Evolutionary conservation across 106 monocot species (phyloP).

Genomic region (Platanthera guangdongensis): DNA sequence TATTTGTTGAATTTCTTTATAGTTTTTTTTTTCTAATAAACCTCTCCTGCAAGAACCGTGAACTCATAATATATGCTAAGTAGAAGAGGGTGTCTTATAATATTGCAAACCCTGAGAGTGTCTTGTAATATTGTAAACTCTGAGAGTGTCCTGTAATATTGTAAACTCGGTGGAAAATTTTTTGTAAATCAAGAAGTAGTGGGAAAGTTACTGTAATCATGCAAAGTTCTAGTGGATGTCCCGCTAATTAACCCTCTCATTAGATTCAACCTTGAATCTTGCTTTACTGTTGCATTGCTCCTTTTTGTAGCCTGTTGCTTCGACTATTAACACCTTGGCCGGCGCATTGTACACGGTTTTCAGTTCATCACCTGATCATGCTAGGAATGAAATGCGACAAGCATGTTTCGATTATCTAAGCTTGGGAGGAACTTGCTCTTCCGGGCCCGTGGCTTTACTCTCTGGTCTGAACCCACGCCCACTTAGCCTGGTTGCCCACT

Average conservation of each 20-base stretch:
- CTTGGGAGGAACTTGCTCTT: constrained; percentile 70
- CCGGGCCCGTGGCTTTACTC: constrained; percentile 60
- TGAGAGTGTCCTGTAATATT: too few relatives aligned
- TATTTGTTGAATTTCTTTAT: neutral
- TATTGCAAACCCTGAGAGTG: too few relatives aligned
- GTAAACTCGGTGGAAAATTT: too few relatives aligned
- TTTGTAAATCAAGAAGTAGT: too few relatives aligned
- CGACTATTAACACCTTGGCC: constrained; percentile 90
- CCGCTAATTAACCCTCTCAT: too few relatives aligned
- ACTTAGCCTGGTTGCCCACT: constrained; percentile 64
- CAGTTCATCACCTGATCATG: constrained; percentile 62
- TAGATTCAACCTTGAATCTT: neutral
- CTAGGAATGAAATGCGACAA: constrained; percentile 75
- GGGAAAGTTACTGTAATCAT: too few relatives aligned
- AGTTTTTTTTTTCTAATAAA: neutral
- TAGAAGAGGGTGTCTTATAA: too few relatives aligned
- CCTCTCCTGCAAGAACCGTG: too few relatives aligned
- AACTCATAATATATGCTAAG: too few relatives aligned
- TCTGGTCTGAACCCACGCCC: constrained; percentile 82
- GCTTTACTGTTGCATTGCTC: neutral
- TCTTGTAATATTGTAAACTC: too few relatives aligned
- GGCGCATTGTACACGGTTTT: constrained; percentile 83
- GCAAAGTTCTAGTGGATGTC: too few relatives aligned
- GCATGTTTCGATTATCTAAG: constrained; percentile 90
- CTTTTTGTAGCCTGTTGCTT: constrained; percentile 73